Conservation (phyloP, 1,284 basidiomycete species). For the Cryptococcus floricola region DNA sequence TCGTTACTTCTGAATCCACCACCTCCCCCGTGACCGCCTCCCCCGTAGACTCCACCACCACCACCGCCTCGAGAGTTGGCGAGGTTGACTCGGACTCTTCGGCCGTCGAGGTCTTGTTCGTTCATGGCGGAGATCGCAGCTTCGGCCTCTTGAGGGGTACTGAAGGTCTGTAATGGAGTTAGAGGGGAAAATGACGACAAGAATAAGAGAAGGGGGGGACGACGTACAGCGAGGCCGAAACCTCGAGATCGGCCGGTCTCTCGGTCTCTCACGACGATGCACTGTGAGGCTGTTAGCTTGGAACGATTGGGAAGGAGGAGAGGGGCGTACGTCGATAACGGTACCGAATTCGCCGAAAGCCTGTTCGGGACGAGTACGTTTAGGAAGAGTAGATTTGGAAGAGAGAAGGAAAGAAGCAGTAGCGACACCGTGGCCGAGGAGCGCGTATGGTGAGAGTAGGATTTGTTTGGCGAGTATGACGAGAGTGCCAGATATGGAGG, state of each 20-base stretch:
- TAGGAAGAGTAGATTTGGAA: no score
- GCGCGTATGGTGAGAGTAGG: neutral
- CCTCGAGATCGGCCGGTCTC: constrained; percentile 93
- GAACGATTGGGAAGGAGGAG: no score
- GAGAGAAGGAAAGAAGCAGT: no score
- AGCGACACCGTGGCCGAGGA: neutral
- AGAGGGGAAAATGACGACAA: neutral
- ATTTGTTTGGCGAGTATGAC: constrained; percentile 1
- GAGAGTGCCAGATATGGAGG: constrained; percentile 3
- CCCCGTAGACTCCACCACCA: constrained; percentile 50
- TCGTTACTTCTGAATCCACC: constrained; percentile 42
- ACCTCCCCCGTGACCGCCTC: constrained; percentile 39
- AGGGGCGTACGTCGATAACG: constrained; percentile 33
- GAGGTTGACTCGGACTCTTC: constrained; percentile 83
- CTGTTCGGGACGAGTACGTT: constrained; percentile 14
- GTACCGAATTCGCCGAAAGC: constrained; percentile 46
- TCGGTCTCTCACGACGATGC: constrained; percentile 95
- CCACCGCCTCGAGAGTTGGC: constrained; percentile 76
- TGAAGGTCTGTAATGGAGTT: constrained; percentile 56
- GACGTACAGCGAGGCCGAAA: constrained; percentile 76
- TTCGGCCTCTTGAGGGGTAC: constrained; percentile 63
- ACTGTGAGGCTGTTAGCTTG: constrained; percentile 26
- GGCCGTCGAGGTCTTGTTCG: constrained; percentile 90
- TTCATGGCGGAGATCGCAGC: constrained; percentile 74
- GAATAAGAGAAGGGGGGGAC: constrained; percentile 1